Evolutionary conservation across 805 yeast genomes (phyloP), one percentile per base, ranked within the genome.

Genomic region (Metschnikowia chrysomelidarum): DNA sequence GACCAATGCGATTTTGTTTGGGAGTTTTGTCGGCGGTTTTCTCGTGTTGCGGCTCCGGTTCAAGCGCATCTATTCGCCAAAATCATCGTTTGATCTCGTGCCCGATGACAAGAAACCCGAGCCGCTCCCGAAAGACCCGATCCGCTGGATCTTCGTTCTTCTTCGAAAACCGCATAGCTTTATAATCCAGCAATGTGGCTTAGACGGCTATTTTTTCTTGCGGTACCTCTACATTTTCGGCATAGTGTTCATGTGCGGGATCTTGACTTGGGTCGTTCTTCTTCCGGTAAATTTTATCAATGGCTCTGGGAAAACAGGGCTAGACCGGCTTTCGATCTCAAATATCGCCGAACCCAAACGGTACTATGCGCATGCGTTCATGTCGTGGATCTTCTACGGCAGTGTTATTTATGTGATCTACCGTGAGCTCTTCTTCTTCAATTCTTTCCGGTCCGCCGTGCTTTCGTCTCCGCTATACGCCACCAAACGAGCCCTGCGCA

Each of bases 131-230:
- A 59, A 58, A 14, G 93, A 88, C 22, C 69, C 82, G 2, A 60
- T 80, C 54, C 65, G 73, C 20, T 89, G 97, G 98, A 38, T 88
- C 8, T 44, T 59, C 7, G 79, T 81, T 5, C 55, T 91, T 19
- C 49, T 85, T 32, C 62, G 72, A 30, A 80, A 84, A 53, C 76
- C 87, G 1, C 88, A 85, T 37, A 65, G 82, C 30, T 85, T 85
- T 53, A 70, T 89, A 36, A 76, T 91, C 40, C 80, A 82, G 46
- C 94, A 91, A 51, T 82, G 93, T 14, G 98, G 97, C 12, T 57
- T 91, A n/a, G 98, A 91, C 56, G 97, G 96, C 4, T 91, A 86
- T 64, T 81, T 93, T 54, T 91, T 89, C 58, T 62, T 88, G 43
- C 71, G 98, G 46, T 93, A 84, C 54, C 59, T 93, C 19, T 70